Evolutionary conservation across 179 eudicot species (phyloP).

Genomic region (Sideroxylon spinosum): DNA sequence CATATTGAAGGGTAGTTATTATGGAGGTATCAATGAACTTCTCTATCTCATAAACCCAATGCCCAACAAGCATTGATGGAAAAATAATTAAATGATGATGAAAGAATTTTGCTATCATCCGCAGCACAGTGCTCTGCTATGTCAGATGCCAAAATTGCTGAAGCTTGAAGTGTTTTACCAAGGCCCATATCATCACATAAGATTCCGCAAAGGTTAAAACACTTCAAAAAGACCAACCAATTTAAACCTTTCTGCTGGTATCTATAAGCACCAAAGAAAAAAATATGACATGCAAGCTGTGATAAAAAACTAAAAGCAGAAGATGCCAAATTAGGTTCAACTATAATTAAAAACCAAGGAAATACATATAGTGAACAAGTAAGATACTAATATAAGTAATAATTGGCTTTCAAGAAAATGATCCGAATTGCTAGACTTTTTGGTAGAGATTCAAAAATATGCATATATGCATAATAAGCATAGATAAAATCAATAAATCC

Average conservation of each 20-base stretch:
- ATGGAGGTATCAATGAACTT: constrained; percentile 86
- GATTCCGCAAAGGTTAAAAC: constrained; percentile 94
- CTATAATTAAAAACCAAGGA: background rate
- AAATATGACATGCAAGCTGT: background rate
- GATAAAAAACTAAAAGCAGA: background rate
- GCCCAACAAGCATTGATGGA: constrained; percentile 98
- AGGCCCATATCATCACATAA: constrained; percentile 99
- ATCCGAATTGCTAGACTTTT: no score
- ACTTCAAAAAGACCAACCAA: constrained; percentile 90
- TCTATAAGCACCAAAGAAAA: constrained; percentile 29
- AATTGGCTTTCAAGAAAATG: background rate
- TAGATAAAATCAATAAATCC: background rate
- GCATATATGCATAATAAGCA: background rate
- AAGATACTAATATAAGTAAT: background rate
- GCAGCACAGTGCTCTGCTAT: constrained; percentile 62
- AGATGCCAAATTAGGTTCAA: background rate
- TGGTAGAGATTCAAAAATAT: background rate
- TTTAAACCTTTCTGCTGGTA: constrained; percentile 99
- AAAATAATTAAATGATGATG: constrained; percentile 82
- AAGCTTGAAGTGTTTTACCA: constrained; percentile 99
- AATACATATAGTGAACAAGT: background rate
- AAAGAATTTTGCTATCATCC: constrained; percentile 35
- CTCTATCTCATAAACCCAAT: constrained; percentile 98
- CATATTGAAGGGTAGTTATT: constrained; percentile 75
- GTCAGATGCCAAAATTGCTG: constrained; percentile 96